Base-by-base conservation (phyloP, 2,329 filamentous ascomycete genomes). In the Alternaria sp. region DNA sequence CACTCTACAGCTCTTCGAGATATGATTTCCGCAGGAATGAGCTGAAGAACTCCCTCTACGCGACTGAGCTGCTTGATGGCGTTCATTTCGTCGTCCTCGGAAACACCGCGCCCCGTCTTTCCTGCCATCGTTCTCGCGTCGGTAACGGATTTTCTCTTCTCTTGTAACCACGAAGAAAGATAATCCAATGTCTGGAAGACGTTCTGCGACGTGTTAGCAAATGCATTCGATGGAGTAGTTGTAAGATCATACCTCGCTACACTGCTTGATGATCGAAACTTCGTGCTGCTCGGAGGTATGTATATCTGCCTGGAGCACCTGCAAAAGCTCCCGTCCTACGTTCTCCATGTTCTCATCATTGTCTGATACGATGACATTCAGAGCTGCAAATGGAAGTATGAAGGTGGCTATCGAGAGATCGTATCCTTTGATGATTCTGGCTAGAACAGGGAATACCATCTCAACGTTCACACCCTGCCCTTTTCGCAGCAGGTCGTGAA, bases 171-270 rank as follows among this genome's bases (percentile, higher is more conserved):
- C 67, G 91, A 87, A 74, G 93, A 93, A 64, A 95, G 87, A 77
- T 99, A 98, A 78, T 99, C 96, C 0, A 99, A 85, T 5, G 96
- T 88, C 50, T 91, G 88, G 77, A 99, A 99, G 2, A 97, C 90
- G 60, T 91, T 93, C 91, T 96, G 60, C 21, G 32, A 55, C 15
- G 4, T n/a, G 59, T 81, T 40, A 80, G 73, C 32, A 30, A 69
- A 26, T 15, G n/a, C 6, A 21, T 23, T 13, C 11, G 5, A 36
- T 15, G 12, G 5, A 49, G n/a, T 19, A 25, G 5, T n/a, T n/a
- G 4, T 15, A 21, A 10, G 11, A 8, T 71, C 86, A 82, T 83
- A 93, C 93, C 84, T 98, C 93, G 74, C 93, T 97, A 76, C 92
- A 97, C 56, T 92, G 85, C 74, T 95, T 92, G 73, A 93, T 87